phyloP scores from a whole-genome alignment of 225 moss, liverwort and hornwort genomes.

The Neckera pumila region DNA sequence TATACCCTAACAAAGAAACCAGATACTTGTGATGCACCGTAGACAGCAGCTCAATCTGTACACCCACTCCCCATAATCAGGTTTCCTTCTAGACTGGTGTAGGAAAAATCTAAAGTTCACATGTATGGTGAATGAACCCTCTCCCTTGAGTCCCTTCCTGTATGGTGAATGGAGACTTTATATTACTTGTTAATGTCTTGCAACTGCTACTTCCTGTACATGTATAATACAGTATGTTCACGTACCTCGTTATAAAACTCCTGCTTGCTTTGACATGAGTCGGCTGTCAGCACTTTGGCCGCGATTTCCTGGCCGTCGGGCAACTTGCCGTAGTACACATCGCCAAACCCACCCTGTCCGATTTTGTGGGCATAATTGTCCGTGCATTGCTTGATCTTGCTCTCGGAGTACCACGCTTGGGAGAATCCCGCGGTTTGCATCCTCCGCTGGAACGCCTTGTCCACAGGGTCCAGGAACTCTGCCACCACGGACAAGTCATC shows the following conservation, averaged over 20 bases:
- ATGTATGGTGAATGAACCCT: too few species aligned
- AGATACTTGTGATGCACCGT: conserved; percentile 31
- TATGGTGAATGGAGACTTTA: background rate
- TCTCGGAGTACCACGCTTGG: background rate
- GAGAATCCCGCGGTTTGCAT: background rate
- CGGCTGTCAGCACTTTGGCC: conserved; percentile 16
- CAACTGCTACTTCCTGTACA: background rate
- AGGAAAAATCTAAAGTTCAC: background rate
- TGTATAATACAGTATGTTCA: background rate
- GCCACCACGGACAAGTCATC: background rate
- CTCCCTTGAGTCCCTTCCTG: too few species aligned
- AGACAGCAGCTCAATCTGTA: conserved; percentile 37
- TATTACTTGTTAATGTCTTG: background rate
- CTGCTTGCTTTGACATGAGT: conserved; percentile 5
- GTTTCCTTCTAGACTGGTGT: background rate
- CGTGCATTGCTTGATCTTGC: background rate
- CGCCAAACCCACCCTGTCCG: conserved; percentile 18
- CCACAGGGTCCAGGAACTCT: background rate
- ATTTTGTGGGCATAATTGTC: background rate
- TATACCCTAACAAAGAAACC: conserved; percentile 31
- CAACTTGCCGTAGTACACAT: conserved; percentile 14
- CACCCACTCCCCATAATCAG: background rate
- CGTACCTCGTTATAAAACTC: conserved; percentile 24
- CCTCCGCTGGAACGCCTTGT: background rate
- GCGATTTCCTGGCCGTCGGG: conserved; percentile 31